Evolutionary conservation across 1,284 basidiomycete species (phyloP), one percentile per base, ranked within the genome.

Genomic region (Polyporus tsugae): DNA sequence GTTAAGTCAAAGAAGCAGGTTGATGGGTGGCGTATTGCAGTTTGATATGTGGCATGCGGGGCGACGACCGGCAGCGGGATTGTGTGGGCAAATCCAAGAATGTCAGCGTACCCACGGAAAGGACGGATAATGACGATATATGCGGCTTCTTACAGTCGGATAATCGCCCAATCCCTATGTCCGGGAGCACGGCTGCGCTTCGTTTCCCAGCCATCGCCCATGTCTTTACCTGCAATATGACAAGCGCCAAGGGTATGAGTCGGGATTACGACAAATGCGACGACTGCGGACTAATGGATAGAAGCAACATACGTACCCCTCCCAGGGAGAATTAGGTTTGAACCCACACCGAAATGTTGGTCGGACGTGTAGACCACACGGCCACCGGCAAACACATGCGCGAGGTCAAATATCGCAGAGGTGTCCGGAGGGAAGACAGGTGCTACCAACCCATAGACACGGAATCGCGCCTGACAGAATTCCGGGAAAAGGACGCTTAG

Each of bases 151-250:
- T 77, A 96, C 93, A 99, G 84, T 82, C 91, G 93, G 72, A 98
- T 91, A 66, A 99, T 88, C 4, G 90, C 92, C 94, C 95, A 98
- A 76, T 99, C 97, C 67, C 91, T 93, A 76, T 98, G 92, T 61
- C 90, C 91, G 64, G 88, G 85, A 55, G 84, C 83, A 62, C 97
- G 86, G 74, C 93, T 96, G 66, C 98, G 89, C 78, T 94, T 95
- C 1, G 97, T 99, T 82, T 99, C 97, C 98, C 97, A 99, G 6
- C 98, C 97, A 78, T 99, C 97, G 19, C 96, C 92, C 96, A 99
- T 99, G 77, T 98, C 94, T 76, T 91, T 91, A 11, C 84, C 83
- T 84, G 63, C 49, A 52, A 42, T 13, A 10, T 13, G 36, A 9
- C 38, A 11, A 29, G 35, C 15, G 36, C n/a, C n/a, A 33, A 35